Evolutionary conservation across 495 filamentous ascomycete species (phyloP).

Genomic region (Corynascus novoguineensis): DNA sequence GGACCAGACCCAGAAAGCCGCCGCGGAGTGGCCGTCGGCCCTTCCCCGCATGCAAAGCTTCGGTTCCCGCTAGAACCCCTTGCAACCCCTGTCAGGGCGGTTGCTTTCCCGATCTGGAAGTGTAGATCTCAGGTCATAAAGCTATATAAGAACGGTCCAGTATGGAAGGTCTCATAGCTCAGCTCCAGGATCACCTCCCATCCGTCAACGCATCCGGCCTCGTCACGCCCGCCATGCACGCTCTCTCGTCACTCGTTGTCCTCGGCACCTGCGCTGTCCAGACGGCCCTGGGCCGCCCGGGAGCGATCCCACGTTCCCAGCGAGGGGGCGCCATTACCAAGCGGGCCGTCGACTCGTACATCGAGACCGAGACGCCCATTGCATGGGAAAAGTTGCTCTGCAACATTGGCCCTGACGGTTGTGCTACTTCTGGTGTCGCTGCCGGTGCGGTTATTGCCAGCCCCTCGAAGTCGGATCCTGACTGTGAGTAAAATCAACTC

Average conservation of each 20-base stretch:
- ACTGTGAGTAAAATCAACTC: constrained; percentile 47
- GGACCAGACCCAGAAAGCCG: not conserved
- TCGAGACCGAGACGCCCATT: constrained; percentile 49
- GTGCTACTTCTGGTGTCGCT: constrained; percentile 40
- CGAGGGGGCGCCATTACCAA: constrained; percentile 39
- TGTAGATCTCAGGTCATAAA: not conserved
- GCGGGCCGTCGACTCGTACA: constrained; percentile 50
- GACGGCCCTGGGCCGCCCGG: constrained; percentile 39
- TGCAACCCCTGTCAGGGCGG: not conserved
- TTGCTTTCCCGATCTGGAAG: not conserved
- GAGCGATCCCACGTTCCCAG: constrained; percentile 22
- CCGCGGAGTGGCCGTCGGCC: constrained; percentile 5
- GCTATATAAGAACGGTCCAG: constrained; percentile 21
- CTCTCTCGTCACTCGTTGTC: constrained; percentile 42
- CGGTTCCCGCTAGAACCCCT: not conserved
- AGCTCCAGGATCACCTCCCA: constrained; percentile 15
- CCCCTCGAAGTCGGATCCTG: constrained; percentile 52
- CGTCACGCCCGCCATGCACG: constrained; percentile 40
- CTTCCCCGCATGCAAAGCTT: constrained; percentile 7
- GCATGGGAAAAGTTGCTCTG: constrained; percentile 48
- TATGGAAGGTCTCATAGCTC: constrained; percentile 20
- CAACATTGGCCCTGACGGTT: constrained; percentile 57
- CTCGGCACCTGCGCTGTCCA: constrained; percentile 45
- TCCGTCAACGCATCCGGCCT: constrained; percentile 26
- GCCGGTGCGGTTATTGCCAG: constrained; percentile 57